Conservation (phyloP, 176 grass and related monocot species). For the Leersia perrieri region DNA sequence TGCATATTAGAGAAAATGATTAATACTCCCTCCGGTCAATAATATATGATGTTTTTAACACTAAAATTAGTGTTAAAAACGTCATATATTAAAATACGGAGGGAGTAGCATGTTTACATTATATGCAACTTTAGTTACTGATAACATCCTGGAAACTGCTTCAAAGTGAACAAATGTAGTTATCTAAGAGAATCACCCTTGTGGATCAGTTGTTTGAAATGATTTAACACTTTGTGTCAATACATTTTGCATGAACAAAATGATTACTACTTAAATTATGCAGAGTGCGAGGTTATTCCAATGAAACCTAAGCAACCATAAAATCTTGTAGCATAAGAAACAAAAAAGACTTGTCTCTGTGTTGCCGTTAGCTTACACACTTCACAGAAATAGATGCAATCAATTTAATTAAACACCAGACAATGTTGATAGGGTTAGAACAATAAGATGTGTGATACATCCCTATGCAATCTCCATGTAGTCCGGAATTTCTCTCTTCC, state of each 20-base stretch:
- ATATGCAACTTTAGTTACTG: not conserved
- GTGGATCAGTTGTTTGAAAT: not conserved
- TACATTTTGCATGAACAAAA: not conserved
- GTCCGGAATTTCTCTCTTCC: not conserved
- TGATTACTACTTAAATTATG: not conserved
- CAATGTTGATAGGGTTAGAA: not conserved
- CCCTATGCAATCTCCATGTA: not conserved
- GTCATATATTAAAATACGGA: too few species aligned
- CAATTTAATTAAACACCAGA: not conserved
- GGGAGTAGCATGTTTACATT: not conserved
- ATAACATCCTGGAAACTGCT: not conserved
- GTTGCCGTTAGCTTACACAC: not conserved
- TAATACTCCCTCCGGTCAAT: too few species aligned
- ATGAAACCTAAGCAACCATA: not conserved
- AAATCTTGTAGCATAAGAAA: not conserved
- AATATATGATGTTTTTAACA: too few species aligned
- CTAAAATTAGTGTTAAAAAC: too few species aligned
- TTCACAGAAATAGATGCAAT: not conserved
- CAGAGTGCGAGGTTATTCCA: not conserved
- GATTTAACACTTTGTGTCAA: not conserved
- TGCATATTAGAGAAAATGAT: not conserved
- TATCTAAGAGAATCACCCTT: not conserved
- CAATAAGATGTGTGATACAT: not conserved
- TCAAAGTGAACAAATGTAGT: not conserved
- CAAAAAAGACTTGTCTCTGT: not conserved